Conservation (phyloP, 2,329 filamentous ascomycete species). For the Nemania diffusa region DNA sequence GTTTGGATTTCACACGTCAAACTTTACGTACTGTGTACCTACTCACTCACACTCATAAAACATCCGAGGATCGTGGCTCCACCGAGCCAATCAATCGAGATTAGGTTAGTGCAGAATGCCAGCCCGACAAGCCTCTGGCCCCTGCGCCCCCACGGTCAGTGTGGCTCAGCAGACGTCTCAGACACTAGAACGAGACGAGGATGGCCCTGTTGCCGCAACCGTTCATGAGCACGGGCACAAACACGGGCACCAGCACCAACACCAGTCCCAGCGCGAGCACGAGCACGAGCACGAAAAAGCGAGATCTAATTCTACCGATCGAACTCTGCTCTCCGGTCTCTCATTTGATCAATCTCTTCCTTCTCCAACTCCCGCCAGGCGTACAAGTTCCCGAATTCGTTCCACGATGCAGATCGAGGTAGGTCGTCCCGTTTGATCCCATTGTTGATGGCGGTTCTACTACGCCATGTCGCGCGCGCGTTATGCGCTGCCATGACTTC, state of each 20-base stretch:
- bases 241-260: not conserved
- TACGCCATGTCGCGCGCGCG: not conserved
- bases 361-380: not conserved
- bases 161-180: slow-evolving; percentile 22
- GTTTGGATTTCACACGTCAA: no score
- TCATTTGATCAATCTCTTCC: not conserved
- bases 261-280: not conserved
- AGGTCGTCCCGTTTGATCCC: slow-evolving; percentile 25
- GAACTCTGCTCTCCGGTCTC: not conserved
- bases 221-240: slow-evolving; percentile 1
- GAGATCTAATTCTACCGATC: not conserved
- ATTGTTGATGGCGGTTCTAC: not conserved
- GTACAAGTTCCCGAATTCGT: not conserved
- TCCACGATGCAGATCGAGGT: slow-evolving; percentile 46
- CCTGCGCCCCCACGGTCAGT: slow-evolving; percentile 2
- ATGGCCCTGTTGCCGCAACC: slow-evolving; percentile 9
- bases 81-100: slow-evolving; percentile 5
- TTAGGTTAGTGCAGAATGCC: not conserved
- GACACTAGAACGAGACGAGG: not conserved
- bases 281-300: not conserved
- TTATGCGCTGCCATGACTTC: no score
- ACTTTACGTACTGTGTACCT: no score
- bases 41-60: no score
- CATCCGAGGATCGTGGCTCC: slow-evolving; percentile 16
- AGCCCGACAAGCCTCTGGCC: slow-evolving; percentile 1